These are phyloP conservation scores for Sclerotinia trifoliorum DNA, from an alignment of 2,329 filamentous ascomycete species.

Conservation along the genomic window DNA sequence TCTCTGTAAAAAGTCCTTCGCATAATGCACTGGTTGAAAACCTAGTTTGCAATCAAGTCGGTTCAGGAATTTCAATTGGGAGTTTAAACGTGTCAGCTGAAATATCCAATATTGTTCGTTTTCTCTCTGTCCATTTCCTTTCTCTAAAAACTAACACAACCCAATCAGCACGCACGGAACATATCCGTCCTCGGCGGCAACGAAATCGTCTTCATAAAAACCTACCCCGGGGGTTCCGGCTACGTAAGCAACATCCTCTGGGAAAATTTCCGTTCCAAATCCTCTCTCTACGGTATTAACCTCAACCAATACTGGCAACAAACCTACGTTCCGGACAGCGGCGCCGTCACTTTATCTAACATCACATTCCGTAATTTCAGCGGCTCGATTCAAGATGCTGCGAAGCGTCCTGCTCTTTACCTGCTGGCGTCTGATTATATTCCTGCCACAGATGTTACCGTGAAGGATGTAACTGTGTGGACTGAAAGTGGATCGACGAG, in stretches of 20 bases:
- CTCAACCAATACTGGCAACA: constrained; percentile 37
- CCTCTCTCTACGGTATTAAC: constrained; percentile 33
- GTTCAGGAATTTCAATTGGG: constrained; percentile 42
- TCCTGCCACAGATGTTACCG: constrained; percentile 39
- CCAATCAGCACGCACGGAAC: constrained; percentile 31
- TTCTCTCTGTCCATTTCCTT: too few species aligned
- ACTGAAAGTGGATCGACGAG: constrained; percentile 35
- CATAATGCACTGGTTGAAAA: constrained; percentile 42
- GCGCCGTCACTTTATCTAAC: constrained; percentile 32
- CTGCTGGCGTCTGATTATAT: constrained; percentile 40
- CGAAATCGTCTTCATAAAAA: constrained; percentile 44
- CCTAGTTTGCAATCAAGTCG: constrained; percentile 42
- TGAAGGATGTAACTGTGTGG: constrained; percentile 42
- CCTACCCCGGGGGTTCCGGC: constrained; percentile 42
- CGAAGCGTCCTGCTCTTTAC: constrained; percentile 37
- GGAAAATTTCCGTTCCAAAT: constrained; percentile 36
- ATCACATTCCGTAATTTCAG: constrained; percentile 39
- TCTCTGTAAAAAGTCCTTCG: constrained; percentile 43
- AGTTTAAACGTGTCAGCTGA: constrained; percentile 30
- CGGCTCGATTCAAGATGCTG: constrained; percentile 33
- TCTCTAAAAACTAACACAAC: neutral
- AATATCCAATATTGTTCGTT: constrained; percentile 19
- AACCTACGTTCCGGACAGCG: constrained; percentile 33
- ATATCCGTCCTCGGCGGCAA: constrained; percentile 42
- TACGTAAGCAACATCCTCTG: constrained; percentile 42